phyloP scores from a whole-genome alignment of 345 rosid species.

The Bretschneidera sinensis region DNA sequence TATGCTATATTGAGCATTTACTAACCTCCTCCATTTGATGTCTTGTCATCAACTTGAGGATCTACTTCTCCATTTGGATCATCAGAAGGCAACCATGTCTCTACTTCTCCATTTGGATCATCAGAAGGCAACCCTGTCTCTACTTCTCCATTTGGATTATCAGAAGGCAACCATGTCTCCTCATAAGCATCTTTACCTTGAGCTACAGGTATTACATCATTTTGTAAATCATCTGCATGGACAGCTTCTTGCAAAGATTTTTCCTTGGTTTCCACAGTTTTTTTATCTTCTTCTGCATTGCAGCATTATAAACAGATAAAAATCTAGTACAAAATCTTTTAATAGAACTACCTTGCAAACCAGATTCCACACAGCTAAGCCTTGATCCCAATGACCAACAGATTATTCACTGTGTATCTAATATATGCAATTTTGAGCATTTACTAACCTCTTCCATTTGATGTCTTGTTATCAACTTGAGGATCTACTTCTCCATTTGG shows the following conservation, averaged over 20 bases:
- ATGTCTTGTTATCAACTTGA: no score
- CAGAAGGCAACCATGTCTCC: no score
- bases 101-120: background rate
- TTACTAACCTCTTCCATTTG: background rate
- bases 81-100: background rate
- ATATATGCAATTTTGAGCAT: conserved; percentile 1
- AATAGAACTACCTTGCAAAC: no score
- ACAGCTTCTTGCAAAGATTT: conserved; percentile 18
- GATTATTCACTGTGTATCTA: background rate
- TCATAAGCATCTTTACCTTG: conserved; percentile 1
- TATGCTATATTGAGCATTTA: conserved; percentile 5
- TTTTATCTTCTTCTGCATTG: conserved; percentile 27
- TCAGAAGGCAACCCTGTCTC: background rate
- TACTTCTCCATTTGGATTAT: no score
- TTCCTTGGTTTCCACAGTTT: conserved; percentile 2
- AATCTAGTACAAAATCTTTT: background rate
- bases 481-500: no score
- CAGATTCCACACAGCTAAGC: background rate
- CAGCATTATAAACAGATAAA: background rate
- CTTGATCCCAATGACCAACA: background rate
- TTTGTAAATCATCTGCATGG: conserved; percentile 14
- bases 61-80: background rate
- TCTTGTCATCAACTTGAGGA: background rate
- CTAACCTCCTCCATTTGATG: conserved; percentile 14
- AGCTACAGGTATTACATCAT: conserved; percentile 15